Percentiles rank a stretch among this genome's conserved stretches.
phyloP scores from a whole-genome alignment of 1,284 basidiomycete genomes.

The Rhodotorula mucilaginosa region DNA sequence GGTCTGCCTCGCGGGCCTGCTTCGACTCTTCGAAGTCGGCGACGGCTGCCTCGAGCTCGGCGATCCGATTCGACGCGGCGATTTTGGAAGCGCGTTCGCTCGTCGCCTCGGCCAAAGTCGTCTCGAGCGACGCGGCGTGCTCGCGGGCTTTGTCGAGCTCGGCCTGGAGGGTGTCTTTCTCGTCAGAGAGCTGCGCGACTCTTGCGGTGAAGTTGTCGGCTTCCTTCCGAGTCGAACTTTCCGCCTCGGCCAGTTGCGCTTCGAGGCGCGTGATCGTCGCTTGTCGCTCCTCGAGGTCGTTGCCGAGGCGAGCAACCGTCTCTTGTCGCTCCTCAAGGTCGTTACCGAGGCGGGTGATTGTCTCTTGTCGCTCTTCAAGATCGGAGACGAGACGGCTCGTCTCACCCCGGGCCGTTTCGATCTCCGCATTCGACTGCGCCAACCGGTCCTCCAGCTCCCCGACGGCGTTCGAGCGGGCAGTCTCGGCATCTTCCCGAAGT shows the following conservation, averaged over 20 bases:
- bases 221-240: too few species aligned
- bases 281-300: background rate
- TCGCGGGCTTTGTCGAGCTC: background rate
- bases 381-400: too few species aligned
- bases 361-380: background rate
- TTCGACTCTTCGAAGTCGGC: background rate
- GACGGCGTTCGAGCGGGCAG: background rate
- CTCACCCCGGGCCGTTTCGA: too few species aligned
- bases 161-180: background rate
- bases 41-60: conserved; percentile 18
- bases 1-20: too few species aligned
- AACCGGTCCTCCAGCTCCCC: background rate
- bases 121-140: background rate
- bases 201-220: too few species aligned
- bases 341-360: background rate
- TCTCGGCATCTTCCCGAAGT: background rate
- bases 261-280: background rate
- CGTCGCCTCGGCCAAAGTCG: conserved; percentile 24
- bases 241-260: background rate
- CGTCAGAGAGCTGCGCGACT: background rate
- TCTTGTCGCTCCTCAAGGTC: background rate
- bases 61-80: background rate
- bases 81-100: background rate
- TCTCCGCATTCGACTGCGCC: too few species aligned
- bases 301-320: background rate